Percentiles rank a stretch among this genome's conserved stretches.
phyloP scores from a whole-genome alignment of 768 basidiomycete species.

The Rhodotorula kratochvilovae region DNA sequence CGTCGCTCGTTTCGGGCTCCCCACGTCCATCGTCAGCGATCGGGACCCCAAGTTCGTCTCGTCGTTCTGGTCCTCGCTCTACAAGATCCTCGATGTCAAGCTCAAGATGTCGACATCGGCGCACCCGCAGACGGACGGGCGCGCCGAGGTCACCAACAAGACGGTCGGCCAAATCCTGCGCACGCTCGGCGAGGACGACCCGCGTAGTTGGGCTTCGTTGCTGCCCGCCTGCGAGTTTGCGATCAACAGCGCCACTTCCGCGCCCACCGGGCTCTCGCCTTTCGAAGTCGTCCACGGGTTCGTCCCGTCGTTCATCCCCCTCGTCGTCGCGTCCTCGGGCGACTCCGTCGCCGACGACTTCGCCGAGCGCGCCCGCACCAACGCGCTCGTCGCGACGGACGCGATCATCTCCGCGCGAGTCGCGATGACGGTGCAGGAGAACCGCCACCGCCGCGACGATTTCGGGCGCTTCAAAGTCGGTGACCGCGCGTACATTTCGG shows the following conservation, averaged over 20 bases:
- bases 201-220: background rate
- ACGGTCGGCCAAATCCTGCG: slow-evolving; percentile 6
- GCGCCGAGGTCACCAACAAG: slow-evolving; percentile 12
- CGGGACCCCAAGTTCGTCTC: slow-evolving; percentile 47
- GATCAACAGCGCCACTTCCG: background rate
- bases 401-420: too few relatives aligned
- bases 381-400: too few relatives aligned
- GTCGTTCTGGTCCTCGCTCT: slow-evolving; percentile 49
- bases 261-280: background rate
- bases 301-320: background rate
- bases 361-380: too few relatives aligned
- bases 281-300: slow-evolving; percentile 3
- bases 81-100: slow-evolving; percentile 45
- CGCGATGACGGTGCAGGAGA: too few relatives aligned
- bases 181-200: background rate
- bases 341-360: too few relatives aligned
- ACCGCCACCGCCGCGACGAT: too few relatives aligned
- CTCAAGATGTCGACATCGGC: slow-evolving; percentile 9
- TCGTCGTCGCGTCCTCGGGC: too few relatives aligned
- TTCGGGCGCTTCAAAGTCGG: too few relatives aligned
- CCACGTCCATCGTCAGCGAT: slow-evolving; percentile 51
- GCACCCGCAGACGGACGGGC: slow-evolving; percentile 18
- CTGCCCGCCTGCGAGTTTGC: background rate
- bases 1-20: slow-evolving; percentile 51
- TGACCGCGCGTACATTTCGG: too few relatives aligned